phyloP scores from a whole-genome alignment of 768 basidiomycete species.

The Tubosaeta brunneosetosa region DNA sequence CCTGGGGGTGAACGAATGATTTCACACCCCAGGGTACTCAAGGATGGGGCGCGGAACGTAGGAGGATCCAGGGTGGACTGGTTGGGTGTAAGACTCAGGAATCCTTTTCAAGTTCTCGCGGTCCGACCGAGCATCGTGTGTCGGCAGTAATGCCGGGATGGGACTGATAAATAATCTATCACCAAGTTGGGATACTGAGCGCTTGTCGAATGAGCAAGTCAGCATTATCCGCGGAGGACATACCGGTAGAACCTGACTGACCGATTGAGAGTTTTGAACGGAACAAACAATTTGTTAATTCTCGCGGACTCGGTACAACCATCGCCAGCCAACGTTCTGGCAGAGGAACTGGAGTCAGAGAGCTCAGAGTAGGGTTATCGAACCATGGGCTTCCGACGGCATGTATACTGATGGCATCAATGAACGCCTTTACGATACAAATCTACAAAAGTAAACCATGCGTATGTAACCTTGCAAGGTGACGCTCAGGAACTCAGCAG shows the following conservation, averaged over 20 bases:
- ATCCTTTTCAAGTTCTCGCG: slow-evolving; percentile 1
- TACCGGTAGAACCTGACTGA: too few species aligned
- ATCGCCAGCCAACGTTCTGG: neutral
- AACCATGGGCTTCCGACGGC: neutral
- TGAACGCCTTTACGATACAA: neutral
- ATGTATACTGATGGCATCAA: neutral
- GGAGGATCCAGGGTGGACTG: neutral
- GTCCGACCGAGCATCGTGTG: neutral
- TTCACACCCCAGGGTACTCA: neutral
- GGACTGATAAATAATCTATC: neutral
- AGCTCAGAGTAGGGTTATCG: neutral
- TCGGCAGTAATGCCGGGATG: neutral
- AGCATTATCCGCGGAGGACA: neutral
- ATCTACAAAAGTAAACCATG: neutral
- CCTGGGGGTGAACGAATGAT: neutral
- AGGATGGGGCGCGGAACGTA: neutral
- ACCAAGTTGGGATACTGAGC: neutral
- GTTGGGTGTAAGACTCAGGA: neutral
- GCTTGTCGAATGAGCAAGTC: neutral
- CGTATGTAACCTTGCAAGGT: neutral
- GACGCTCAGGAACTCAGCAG: neutral
- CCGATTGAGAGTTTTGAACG: neutral
- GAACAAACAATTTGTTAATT: neutral
- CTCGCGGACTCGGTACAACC: neutral
- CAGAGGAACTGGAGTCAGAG: neutral